phyloP scores from a whole-genome alignment of 306 rosid genomes.

The Alnus glutinosa region DNA sequence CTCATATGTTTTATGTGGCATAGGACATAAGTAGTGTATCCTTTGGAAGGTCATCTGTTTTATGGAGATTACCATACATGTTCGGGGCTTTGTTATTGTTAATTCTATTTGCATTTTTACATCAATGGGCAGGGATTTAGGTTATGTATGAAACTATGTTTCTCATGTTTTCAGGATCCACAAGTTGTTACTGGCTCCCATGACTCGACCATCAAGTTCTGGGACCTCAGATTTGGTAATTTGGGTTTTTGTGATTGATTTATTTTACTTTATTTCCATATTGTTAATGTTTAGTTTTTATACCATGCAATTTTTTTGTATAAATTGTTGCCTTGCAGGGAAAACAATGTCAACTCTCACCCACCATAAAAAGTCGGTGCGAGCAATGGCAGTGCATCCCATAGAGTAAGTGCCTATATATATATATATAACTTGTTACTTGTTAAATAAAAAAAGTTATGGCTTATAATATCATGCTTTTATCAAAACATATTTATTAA shows the following conservation, averaged over 20 bases:
- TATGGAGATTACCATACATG: no score
- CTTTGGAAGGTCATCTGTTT: no score
- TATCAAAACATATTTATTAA: neutral
- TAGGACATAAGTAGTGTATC: no score
- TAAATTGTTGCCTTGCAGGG: slow-evolving; percentile 46
- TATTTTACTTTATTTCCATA: neutral
- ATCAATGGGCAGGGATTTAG: neutral
- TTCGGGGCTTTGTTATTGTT: neutral
- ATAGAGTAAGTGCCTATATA: slow-evolving; percentile 64
- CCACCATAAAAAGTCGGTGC: slow-evolving; percentile 94
- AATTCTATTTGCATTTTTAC: neutral
- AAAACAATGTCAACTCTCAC: slow-evolving; percentile 92
- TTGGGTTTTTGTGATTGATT: slow-evolving; percentile 3
- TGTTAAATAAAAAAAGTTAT: slow-evolving; percentile 19
- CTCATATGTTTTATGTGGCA: neutral
- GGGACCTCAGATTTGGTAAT: slow-evolving; percentile 98
- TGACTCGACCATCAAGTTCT: slow-evolving; percentile 89
- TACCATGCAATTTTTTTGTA: neutral
- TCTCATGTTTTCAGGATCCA: slow-evolving; percentile 68
- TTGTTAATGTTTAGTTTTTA: neutral
- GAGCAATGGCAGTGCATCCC: slow-evolving; percentile 97
- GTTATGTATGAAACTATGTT: neutral
- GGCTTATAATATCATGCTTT: slow-evolving; percentile 11
- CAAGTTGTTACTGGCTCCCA: slow-evolving; percentile 99
- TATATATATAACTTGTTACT: neutral